Base-by-base conservation (phyloP, 208 protist genomes). In the Leptomonas seymouri region DNA sequence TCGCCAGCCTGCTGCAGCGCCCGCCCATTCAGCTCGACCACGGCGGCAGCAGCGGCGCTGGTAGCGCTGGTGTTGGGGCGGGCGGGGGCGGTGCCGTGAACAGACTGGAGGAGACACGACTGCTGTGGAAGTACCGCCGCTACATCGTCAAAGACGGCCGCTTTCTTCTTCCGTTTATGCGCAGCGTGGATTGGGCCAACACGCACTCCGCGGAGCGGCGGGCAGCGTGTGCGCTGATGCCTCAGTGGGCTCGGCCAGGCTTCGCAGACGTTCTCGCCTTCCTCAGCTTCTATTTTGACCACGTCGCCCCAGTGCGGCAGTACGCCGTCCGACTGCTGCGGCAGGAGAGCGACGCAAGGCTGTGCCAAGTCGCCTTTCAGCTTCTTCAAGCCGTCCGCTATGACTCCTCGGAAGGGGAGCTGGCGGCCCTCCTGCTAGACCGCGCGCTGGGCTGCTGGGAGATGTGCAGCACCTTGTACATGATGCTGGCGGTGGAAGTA, bases 91-190 rank as follows among this genome's bases (percentile, higher is more conserved):
- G 44, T 4, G 44, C 18, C 6, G 23, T 58, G 31, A 58, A 58
- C n/a, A 67, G 80, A 20, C 67, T 84, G n/a, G 93, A 98, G 60
- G 95, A 99, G 20, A 85, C 80, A 58, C 71, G 83, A 36, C 78
- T 99, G 57, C 76, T 99, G 57, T 99, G 97, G 95, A 94, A 90
- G 64, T 98, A 94, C 74, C 81, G 93, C 31, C 83, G 88, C 63
- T 98, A 91, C 70, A 80, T 98, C 41, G 56, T 72, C 20, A 74
- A 81, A 18, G 86, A 97, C 54, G 76, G 88, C 1, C 79, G 85
- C 27, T 91, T 90, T 39, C 88, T 98, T 30, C 78, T 97, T 1
- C 93, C 90, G 11, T 99, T 99, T 59, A 77, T 98, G 65, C 79
- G 84, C 46, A 94, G 85, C 64, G 93, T 99, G 11, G 92, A 98